Evolutionary conservation across 441 rosid genomes (phyloP).

Genomic region (Gossypium schwendimanii): DNA sequence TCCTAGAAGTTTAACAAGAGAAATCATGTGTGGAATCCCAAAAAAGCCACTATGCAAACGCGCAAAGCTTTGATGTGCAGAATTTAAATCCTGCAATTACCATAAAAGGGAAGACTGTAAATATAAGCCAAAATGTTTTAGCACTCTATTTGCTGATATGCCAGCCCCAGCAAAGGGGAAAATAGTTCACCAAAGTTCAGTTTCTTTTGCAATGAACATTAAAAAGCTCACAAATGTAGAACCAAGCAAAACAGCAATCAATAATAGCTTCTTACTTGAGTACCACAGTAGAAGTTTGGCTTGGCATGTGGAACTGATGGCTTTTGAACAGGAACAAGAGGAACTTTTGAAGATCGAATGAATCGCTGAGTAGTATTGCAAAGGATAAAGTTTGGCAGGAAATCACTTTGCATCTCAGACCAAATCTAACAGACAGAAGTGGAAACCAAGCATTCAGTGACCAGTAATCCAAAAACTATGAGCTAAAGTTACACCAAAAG

Average conservation of each 20-base stretch:
- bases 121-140: background rate
- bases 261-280: constrained; percentile 56
- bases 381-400: constrained; percentile 93
- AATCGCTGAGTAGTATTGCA: constrained; percentile 98
- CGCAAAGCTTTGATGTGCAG: constrained; percentile 97
- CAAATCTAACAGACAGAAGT: constrained; percentile 53
- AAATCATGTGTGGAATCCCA: constrained; percentile 83
- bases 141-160: constrained; percentile 3
- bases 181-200: background rate
- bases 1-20: constrained; percentile 85
- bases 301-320: constrained; percentile 90
- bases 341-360: constrained; percentile 75
- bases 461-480: background rate
- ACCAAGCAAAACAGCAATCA: constrained; percentile 12
- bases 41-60: constrained; percentile 91
- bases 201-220: background rate
- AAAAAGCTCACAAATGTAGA: constrained; percentile 5
- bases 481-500: constrained; percentile 5
- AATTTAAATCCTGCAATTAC: constrained; percentile 69
- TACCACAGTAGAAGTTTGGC: constrained; percentile 92
- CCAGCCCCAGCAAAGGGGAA: background rate
- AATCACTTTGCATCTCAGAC: constrained; percentile 99
- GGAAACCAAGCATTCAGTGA: constrained; percentile 3
- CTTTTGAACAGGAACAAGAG: constrained; percentile 73
- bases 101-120: constrained; percentile 6